Conservation (phyloP, 2,329 filamentous ascomycete species). For the Chrysosporium keratinophilum region DNA sequence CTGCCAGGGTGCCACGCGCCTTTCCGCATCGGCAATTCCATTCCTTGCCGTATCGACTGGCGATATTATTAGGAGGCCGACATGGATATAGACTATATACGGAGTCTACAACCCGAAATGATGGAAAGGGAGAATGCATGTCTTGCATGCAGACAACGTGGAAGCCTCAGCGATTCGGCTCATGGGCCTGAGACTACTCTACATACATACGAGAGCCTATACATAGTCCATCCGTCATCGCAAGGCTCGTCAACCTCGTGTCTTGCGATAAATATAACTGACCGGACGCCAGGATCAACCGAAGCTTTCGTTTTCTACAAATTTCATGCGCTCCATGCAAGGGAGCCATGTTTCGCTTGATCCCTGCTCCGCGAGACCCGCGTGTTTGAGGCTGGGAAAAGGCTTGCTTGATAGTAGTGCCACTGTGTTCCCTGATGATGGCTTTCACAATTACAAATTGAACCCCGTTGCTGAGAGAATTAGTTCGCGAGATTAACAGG, state of each 20-base stretch:
- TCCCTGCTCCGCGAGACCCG: background rate
- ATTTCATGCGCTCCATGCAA: background rate
- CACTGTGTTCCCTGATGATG: background rate
- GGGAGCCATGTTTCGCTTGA: background rate
- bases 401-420: background rate
- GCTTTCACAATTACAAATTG: too few species aligned
- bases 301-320: background rate
- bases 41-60: background rate
- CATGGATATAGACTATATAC: background rate
- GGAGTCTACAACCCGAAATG: background rate
- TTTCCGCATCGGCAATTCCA: too few species aligned
- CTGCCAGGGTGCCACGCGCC: too few species aligned
- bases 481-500: too few species aligned
- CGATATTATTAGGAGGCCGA: background rate
- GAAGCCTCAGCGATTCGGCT: slow-evolving; percentile 1
- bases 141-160: slow-evolving; percentile 6
- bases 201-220: too few species aligned
- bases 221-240: too few species aligned
- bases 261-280: too few species aligned
- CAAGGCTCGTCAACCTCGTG: too few species aligned
- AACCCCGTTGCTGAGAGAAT: too few species aligned
- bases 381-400: slow-evolving; percentile 3
- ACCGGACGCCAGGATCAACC: too few species aligned
- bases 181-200: background rate
- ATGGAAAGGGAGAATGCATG: background rate